Base-by-base conservation (phyloP, 192 early-diverging fungal genomes). In the Glomus cerebriforme region DNA sequence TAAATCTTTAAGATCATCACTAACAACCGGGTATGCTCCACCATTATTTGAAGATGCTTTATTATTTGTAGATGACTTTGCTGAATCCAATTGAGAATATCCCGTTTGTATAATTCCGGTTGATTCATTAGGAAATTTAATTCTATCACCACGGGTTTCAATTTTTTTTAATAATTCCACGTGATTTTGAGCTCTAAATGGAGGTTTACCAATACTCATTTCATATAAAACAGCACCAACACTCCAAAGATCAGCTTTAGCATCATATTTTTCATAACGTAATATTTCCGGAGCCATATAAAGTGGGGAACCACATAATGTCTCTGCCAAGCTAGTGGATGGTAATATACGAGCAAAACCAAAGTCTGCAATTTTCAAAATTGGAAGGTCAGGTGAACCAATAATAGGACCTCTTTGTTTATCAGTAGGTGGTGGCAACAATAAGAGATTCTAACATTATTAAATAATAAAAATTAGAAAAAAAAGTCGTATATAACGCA, bases 211-310 rank as follows among this genome's bases (percentile, higher is more conserved):
- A 3, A 92, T 90, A 60, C 95, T 87, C 93, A 98, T 96, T 82
- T 98, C 97, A 83, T 96, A 99, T 2, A 96, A 80, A 26, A 99
- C 96, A 2, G 95, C 93, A 15, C 98, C 98, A 7, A 99, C 92
- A 72, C 93, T 95, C 98, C 98, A 99, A 27, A 99, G 81, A 84
- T 99, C 98, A 0, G 96, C 96, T 80, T 95, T 95, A 32, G 96
- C 95, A 35, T 96, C 94, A 81, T 98, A 99, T 58, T 92, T 95
- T 83, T 99, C 93, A 45, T 95, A 95, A 22, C 92, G 88, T 32
- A 96, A 82, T 39, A 96, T 95, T 78, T 96, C 95, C 1, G 95
- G 95, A 1, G 92, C 94, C 96, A 98, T 98, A 82, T 98, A 98
- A 15, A 99, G 88, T 8, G 98, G 98, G 17, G 95, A 97, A 1